phyloP scores from a whole-genome alignment of 1,284 basidiomycete genomes.

The Ustilago hordei region DNA sequence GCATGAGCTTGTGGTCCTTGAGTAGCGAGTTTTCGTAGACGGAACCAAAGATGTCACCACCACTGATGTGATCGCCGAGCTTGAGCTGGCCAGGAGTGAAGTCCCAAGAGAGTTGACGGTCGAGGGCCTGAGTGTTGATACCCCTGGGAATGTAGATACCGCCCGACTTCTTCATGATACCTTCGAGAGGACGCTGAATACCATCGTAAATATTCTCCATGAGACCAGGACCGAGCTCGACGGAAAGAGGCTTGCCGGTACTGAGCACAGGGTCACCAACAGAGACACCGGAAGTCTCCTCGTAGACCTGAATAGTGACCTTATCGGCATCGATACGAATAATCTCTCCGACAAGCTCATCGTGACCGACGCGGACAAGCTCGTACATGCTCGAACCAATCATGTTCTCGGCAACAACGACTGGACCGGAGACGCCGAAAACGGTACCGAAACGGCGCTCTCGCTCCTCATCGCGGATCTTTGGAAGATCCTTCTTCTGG shows the following conservation, averaged over 20 bases:
- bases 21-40: slow-evolving; percentile 98
- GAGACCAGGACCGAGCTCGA: slow-evolving; percentile 95
- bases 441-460: slow-evolving; percentile 63
- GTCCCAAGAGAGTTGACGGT: slow-evolving; percentile 91
- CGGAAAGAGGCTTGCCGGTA: slow-evolving; percentile 96
- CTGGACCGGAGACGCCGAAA: slow-evolving; percentile 69
- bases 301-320: slow-evolving; percentile 99
- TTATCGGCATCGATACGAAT: slow-evolving; percentile 68
- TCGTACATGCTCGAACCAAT: slow-evolving; percentile 69
- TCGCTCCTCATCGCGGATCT: slow-evolving; percentile 68
- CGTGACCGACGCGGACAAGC: slow-evolving; percentile 68
- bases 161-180: slow-evolving; percentile 94
- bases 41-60: slow-evolving; percentile 93
- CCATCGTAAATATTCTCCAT: slow-evolving; percentile 97
- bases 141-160: slow-evolving; percentile 95
- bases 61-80: slow-evolving; percentile 90
- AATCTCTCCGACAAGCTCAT: slow-evolving; percentile 69
- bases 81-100: slow-evolving; percentile 85
- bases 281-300: slow-evolving; percentile 81
- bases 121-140: slow-evolving; percentile 95
- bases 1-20: slow-evolving; percentile 96
- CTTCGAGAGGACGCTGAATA: slow-evolving; percentile 74
- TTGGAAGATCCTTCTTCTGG: slow-evolving; percentile 66
- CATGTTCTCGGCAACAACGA: slow-evolving; percentile 69
- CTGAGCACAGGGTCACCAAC: slow-evolving; percentile 97